Evolutionary conservation across 2,329 filamentous ascomycete genomes (phyloP).

Genomic region (Aspergillus sp.): DNA sequence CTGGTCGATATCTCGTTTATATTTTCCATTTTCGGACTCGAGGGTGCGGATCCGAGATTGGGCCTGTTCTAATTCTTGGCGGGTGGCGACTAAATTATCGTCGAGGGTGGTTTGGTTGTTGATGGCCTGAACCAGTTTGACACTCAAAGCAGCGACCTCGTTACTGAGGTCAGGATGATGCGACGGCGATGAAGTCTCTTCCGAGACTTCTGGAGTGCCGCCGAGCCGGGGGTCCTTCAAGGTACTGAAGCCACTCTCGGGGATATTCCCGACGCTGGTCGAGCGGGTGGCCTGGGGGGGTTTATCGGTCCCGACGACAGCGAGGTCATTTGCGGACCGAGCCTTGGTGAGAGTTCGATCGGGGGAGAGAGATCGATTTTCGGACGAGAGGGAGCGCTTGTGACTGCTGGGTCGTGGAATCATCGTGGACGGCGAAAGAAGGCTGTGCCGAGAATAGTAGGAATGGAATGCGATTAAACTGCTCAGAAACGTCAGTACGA

Average conservation of each 20-base stretch:
- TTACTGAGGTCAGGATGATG: conserved; percentile 62
- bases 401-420: conserved; percentile 35
- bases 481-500: conserved; percentile 16
- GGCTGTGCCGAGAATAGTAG: conserved; percentile 34
- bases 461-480: conserved; percentile 42
- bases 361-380: conserved; percentile 34
- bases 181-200: conserved; percentile 33
- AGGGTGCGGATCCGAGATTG: conserved; percentile 66
- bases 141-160: conserved; percentile 87
- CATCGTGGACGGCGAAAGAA: conserved; percentile 40
- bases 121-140: conserved; percentile 95
- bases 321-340: conserved; percentile 45
- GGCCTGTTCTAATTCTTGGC: conserved; percentile 77
- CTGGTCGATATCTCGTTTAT: conserved; percentile 67
- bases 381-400: conserved; percentile 39
- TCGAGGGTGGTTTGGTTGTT: conserved; percentile 93
- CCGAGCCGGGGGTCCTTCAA: conserved; percentile 46
- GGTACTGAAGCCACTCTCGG: conserved; percentile 46
- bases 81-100: conserved; percentile 77
- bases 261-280: conserved; percentile 30
- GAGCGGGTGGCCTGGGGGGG: conserved; percentile 22
- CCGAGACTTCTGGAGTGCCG: conserved; percentile 35
- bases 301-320: conserved; percentile 33
- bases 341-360: conserved; percentile 43
- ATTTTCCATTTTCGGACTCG: conserved; percentile 67